Base-by-base conservation (phyloP, 306 rosid species). In the Rubus idaeus region DNA sequence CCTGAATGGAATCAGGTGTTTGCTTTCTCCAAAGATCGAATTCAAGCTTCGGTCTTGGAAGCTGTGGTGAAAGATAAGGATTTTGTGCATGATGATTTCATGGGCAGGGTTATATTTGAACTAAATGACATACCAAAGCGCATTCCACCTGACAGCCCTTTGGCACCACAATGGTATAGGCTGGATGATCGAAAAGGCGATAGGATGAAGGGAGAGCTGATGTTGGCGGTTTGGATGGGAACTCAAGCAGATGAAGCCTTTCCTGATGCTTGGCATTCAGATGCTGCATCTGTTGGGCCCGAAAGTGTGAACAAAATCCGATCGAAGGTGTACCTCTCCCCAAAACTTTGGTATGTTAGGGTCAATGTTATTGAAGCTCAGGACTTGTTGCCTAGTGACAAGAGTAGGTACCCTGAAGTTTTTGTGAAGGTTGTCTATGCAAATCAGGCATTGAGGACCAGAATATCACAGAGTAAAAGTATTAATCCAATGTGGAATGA, bases 171-270 rank as follows among this genome's bases (percentile, higher is more conserved):
- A 8, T 94, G 97, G 98, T 94, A 94, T 65, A 85, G 94, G 79
- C 66, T 94, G 20, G 89, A 89, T 64, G 90, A 90, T 58, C 79
- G 96, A 42, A 90, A 84, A 78, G 94, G 91, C 3, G 80, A 41
- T 2, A 94, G 84, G 84, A 87, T 45, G 9, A 94, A 90, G 57
- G 98, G 96, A 70, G 98, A 94, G 84, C 63, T 94, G 71, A 94
- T 94, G 98, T 78, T 94, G 51, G 98, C 98, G 53, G 92, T 94
- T 66, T 94, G 98, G 98, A 94, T 91, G 90, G 98, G 98, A 83
- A 94, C 97, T 82, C 98, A 94, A 83, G 98, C 98, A 10, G 98
- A 93, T 58, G 98, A 93, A 83, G 93, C 98, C 1, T 91, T 93
- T 88, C 88, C 97, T 21, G 96, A 91, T 75, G 87, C 98, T 14